Evolutionary conservation across 2,329 filamentous ascomycete genomes (phyloP), one percentile per base, ranked within the genome.

Genomic region (Diplodia corticola): DNA sequence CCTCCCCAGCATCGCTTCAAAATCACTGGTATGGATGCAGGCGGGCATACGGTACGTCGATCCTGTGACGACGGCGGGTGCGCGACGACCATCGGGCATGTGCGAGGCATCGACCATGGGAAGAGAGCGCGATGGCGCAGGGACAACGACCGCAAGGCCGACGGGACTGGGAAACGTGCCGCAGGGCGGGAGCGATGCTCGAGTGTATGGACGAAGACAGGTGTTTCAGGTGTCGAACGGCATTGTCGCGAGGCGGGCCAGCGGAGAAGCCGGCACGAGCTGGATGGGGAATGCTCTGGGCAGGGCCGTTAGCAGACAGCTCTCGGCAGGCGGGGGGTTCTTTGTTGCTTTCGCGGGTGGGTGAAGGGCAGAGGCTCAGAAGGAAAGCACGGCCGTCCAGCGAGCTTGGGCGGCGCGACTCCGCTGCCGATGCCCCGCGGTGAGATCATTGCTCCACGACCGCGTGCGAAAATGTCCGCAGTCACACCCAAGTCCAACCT

Each of bases 351-450:
- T 20, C 7, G 28, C 28, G 17, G 5, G 10, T 13, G n/a, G 13
- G 17, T 10, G 17, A 20, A 22, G 33, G 35, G 35, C 35, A 15
- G 33, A 15, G 13, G 22, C 5, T 20, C 12, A 5, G 55, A 59
- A 17, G 37, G 55, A 20, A 44, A 57, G 55, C 30, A 17, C 1
- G 50, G 17, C 13, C n/a, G 51, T 37, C 24, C 13, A 37, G 51
- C n/a, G n/a, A 54, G 51, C 15, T 24, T n/a, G 35, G 44, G 54
- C 54, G 54, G 54, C 54, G 37, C 54, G 44, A 44, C 54, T 24
- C 35, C 37, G 54, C 54, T 35, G 55, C 20, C 37, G 40, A 46
- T 60, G 55, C 55, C 59, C 59, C 59, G 59, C 59, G 44, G 33
- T 51, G 59, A 50, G 44, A 51, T 63, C 59, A 51, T 51, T 26